Conservation (phyloP, 2,329 filamentous ascomycete genomes). For the Neospermospora avenae region DNA sequence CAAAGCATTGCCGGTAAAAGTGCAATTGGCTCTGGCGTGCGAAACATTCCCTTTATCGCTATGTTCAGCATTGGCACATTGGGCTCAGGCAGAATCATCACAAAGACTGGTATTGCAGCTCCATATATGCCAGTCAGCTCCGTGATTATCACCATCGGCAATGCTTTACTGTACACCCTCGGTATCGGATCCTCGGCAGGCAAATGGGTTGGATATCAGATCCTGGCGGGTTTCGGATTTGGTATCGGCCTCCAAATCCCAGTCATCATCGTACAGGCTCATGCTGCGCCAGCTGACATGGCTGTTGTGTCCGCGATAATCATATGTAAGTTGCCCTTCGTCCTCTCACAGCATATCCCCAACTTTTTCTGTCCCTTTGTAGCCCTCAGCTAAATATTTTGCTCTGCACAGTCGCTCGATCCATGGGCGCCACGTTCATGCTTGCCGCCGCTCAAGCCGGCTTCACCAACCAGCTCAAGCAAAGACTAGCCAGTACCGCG, state of each 20-base stretch:
- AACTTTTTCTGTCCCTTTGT: not conserved
- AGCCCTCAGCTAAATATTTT: not conserved
- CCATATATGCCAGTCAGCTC: conserved; percentile 36
- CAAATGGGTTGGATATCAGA: conserved; percentile 58
- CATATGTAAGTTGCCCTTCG: conserved; percentile 36
- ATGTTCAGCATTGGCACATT: conserved; percentile 35
- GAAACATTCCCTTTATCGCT: conserved; percentile 39
- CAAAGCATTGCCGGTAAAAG: conserved; percentile 40
- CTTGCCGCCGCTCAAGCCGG: conserved; percentile 47
- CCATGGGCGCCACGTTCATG: conserved; percentile 48
- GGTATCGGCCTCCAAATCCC: conserved; percentile 51
- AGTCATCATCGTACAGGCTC: conserved; percentile 37
- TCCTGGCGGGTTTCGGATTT: conserved; percentile 52
- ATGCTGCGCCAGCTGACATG: conserved; percentile 41
- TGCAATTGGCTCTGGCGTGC: conserved; percentile 34
- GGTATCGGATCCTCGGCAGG: conserved; percentile 43
- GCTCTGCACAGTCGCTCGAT: conserved; percentile 38
- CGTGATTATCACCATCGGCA: conserved; percentile 36
- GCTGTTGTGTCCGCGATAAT: conserved; percentile 44
- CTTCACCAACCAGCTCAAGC: conserved; percentile 44
- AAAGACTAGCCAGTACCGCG: conserved; percentile 38
- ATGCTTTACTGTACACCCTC: conserved; percentile 55
- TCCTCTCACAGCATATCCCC: not conserved
- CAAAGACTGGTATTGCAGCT: conserved; percentile 36
- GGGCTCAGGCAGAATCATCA: conserved; percentile 35